These are phyloP conservation scores for Nyctanthes arbortristis DNA, from an alignment of 257 asterid genomes.

Conservation along the genomic window DNA sequence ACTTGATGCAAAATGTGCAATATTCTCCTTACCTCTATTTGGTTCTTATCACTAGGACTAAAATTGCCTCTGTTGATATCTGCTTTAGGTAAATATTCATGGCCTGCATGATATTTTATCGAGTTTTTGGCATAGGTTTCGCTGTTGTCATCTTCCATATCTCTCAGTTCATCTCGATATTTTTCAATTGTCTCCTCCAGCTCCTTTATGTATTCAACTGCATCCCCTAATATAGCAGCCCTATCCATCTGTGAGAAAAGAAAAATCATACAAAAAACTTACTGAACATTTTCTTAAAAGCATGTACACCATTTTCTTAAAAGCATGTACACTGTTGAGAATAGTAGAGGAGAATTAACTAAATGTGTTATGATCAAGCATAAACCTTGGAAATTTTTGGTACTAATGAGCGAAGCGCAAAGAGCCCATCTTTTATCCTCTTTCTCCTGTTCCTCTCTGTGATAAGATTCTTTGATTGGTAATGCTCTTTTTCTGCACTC, in stretches of 20 bases:
- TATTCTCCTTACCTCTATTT: slow-evolving; percentile 37
- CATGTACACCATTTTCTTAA: too few relatives aligned
- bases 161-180: slow-evolving; percentile 43
- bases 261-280: too few relatives aligned
- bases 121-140: slow-evolving; percentile 24
- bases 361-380: neutral
- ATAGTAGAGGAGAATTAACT: too few relatives aligned
- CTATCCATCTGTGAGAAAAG: slow-evolving; percentile 65
- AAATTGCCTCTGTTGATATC: slow-evolving; percentile 4
- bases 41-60: slow-evolving; percentile 29
- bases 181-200: slow-evolving; percentile 34
- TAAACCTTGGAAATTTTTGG: slow-evolving; percentile 83
- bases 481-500: slow-evolving; percentile 43
- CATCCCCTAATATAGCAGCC: slow-evolving; percentile 61
- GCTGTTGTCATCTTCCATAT: slow-evolving; percentile 32
- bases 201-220: slow-evolving; percentile 67
- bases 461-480: slow-evolving; percentile 74
- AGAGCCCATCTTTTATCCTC: slow-evolving; percentile 66
- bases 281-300: neutral
- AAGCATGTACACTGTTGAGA: neutral
- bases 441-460: slow-evolving; percentile 83
- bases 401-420: slow-evolving; percentile 74
- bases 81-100: neutral
- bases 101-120: slow-evolving; percentile 15
- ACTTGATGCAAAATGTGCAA: neutral